phyloP scores from a whole-genome alignment of 805 yeast genomes.

The Starmerella roubikii region DNA sequence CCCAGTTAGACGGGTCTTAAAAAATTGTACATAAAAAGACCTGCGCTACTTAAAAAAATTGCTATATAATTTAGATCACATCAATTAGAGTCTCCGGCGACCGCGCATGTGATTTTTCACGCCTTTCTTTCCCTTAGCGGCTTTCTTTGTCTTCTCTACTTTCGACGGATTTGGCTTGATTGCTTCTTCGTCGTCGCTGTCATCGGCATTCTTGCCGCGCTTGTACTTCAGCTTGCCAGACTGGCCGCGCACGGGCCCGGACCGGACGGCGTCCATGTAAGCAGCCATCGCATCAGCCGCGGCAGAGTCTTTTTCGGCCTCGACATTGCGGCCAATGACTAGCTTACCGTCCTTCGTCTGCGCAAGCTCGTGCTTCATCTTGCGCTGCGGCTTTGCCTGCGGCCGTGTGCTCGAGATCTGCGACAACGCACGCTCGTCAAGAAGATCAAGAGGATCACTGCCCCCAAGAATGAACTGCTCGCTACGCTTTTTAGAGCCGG shows the following conservation, averaged over 20 bases:
- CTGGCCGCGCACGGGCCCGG: constrained; percentile 90
- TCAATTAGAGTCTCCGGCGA: constrained; percentile 6
- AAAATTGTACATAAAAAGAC: no score
- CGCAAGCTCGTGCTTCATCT: constrained; percentile 22
- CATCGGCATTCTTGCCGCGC: constrained; percentile 41
- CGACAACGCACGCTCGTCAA: constrained; percentile 72
- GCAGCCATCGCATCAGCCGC: constrained; percentile 61
- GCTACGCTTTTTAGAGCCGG: constrained; percentile 19
- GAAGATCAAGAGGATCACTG: constrained; percentile 69
- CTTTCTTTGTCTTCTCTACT: constrained; percentile 6
- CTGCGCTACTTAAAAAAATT: no score
- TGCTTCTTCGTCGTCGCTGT: constrained; percentile 38
- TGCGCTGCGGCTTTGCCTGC: constrained; percentile 33
- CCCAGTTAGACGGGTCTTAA: no score
- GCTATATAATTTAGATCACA: not conserved
- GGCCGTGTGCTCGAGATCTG: constrained; percentile 86
- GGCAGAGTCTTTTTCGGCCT: constrained; percentile 21
- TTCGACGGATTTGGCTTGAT: constrained; percentile 13
- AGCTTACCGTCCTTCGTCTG: constrained; percentile 50
- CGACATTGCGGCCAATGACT: constrained; percentile 41
- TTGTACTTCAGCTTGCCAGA: constrained; percentile 80
- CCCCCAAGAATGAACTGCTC: constrained; percentile 58
- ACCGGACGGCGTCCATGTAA: constrained; percentile 82
- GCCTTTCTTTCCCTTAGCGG: constrained; percentile 3
- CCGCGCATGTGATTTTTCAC: constrained; percentile 14